phyloP scores from a whole-genome alignment of 139 green algal species.

The Edaphochlamys debaryana region DNA sequence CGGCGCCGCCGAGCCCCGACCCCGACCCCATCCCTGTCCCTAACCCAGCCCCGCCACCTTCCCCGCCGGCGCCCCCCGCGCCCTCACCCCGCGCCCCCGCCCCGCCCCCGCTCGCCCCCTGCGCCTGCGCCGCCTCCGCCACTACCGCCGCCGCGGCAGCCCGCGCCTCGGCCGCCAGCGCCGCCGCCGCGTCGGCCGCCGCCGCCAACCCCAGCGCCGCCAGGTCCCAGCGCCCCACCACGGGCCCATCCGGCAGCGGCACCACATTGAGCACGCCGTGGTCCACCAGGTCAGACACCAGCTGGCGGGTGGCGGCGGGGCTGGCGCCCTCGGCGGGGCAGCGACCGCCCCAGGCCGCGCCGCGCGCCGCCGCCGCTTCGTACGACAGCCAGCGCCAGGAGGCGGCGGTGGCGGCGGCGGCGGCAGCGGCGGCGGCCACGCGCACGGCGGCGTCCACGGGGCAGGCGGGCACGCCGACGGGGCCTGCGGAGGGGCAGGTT shows the following conservation, averaged over 20 bases:
- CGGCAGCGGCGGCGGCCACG: neutral
- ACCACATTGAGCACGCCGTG: conserved; percentile 38
- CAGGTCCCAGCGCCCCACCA: conserved; percentile 20
- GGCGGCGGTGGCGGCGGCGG: conserved; percentile 18
- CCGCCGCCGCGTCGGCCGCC: neutral
- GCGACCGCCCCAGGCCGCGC: conserved; percentile 26
- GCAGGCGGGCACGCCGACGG: too few species aligned
- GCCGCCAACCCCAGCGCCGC: neutral
- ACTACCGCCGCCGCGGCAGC: neutral
- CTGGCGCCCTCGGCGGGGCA: conserved; percentile 14
- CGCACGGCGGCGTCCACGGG: too few species aligned
- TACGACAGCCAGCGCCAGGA: conserved; percentile 43
- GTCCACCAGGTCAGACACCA: conserved; percentile 44
- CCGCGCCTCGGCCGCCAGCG: neutral
- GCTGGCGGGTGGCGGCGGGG: conserved; percentile 23
- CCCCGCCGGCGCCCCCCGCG: too few species aligned
- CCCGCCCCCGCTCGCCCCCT: too few species aligned
- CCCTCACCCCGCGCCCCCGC: too few species aligned
- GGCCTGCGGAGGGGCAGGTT: too few species aligned
- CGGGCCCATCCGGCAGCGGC: conserved; percentile 13
- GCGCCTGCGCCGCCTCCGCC: too few species aligned
- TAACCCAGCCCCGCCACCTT: too few species aligned
- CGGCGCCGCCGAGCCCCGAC: too few species aligned
- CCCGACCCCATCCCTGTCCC: too few species aligned
- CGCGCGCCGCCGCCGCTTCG: conserved; percentile 37